These are phyloP conservation scores for Metschnikowia lunata DNA, from an alignment of 805 yeast species.

Conservation along the genomic window DNA sequence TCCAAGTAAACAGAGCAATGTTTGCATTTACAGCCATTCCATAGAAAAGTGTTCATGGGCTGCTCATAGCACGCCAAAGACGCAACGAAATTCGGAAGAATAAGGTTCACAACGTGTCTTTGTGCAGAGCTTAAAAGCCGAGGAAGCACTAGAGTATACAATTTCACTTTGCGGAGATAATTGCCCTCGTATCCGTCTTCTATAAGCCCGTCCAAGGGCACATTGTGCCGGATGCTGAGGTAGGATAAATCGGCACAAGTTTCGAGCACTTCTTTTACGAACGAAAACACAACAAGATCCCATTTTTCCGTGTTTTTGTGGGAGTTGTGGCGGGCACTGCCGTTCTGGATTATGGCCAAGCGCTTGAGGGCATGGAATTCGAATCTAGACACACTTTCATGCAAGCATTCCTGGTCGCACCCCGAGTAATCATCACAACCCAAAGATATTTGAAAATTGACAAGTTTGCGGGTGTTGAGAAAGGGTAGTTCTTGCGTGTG, in stretches of 20 bases:
- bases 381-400: constrained; percentile 33
- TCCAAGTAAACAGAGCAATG: constrained; percentile 50
- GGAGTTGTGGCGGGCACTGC: constrained; percentile 30
- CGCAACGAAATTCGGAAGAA: constrained; percentile 58
- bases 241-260: constrained; percentile 32
- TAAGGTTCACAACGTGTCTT: constrained; percentile 37
- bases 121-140: constrained; percentile 20
- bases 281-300: constrained; percentile 45
- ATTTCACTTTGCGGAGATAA: constrained; percentile 51
- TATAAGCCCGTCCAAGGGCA: constrained; percentile 46
- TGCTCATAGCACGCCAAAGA: constrained; percentile 66
- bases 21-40: constrained; percentile 73
- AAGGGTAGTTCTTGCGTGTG: constrained; percentile 12
- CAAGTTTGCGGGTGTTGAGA: constrained; percentile 20
- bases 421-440: constrained; percentile 50
- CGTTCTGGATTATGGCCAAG: constrained; percentile 33
- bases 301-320: constrained; percentile 44
- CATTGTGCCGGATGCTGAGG: constrained; percentile 52
- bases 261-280: constrained; percentile 19
- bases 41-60: constrained; percentile 60
- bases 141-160: constrained; percentile 50
- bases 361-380: constrained; percentile 29
- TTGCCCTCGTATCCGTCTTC: constrained; percentile 73
- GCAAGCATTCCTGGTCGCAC: constrained; percentile 39
- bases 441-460: constrained; percentile 39